Base-by-base conservation (phyloP, 129 eudicot genomes). In the Artemisia argyi region DNA sequence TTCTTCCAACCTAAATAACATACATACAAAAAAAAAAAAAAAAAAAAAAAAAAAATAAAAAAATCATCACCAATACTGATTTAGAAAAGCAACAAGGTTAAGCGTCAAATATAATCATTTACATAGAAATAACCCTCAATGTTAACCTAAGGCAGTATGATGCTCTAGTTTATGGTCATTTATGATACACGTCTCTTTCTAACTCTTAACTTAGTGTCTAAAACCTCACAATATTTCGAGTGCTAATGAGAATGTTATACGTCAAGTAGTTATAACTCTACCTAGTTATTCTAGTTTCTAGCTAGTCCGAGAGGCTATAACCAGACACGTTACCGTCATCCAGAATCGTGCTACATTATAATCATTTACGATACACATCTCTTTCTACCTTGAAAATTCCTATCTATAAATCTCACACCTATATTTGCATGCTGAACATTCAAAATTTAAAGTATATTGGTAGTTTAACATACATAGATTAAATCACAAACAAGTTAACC, bases 1-100 rank as follows among this genome's bases (percentile, higher is more conserved):
- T 83, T 72, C 99, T 82, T 22, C 88, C 96, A 69, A 86, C 96
- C 99, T 94, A 62, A 6, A 68, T 28, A 72, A 19, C 78, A 80
- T 51, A 32, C 62, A 24, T 66, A 44, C 65, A 15, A 57, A 15
- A 10, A n/a, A n/a, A n/a, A n/a, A n/a, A n/a, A n/a, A n/a, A n/a
- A n/a, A n/a, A n/a, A n/a, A n/a, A n/a, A n/a, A n/a, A n/a, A n/a
- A n/a, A 16, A 5, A 10, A 39, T 20, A n/a, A n/a, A n/a, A 16
- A 5, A 10, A 39, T 20, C 14, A 5, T 60, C 44, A 60, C 0
- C 39, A 32, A 32, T 32, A 32, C 7, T 35, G 42, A 35, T 4
- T 5, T 35, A 35, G 42, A 4, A 35, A 35, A 35, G 42, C 42
- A 35, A 35, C 8, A 5, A 35, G 7, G 42, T 35, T 35, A 5